A percentile compares a stretch with the other conserved stretches of the same genome.
phyloP scores from a whole-genome alignment of 192 early-diverging fungal genomes.

The Coemansia guatemalensis region DNA sequence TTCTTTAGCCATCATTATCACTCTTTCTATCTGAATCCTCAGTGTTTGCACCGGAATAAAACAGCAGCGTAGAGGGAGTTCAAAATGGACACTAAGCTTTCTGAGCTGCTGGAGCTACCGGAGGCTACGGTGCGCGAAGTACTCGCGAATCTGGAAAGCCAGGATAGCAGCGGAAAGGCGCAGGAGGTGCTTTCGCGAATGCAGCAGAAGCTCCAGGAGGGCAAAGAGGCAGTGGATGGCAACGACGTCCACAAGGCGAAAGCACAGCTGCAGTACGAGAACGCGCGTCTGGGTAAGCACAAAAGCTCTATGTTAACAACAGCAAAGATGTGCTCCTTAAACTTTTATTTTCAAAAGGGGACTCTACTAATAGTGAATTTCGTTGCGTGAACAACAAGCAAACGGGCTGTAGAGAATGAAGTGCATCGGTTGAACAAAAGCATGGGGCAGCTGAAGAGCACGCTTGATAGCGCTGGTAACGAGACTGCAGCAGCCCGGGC shows the following conservation, averaged over 20 bases:
- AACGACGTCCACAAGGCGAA: conserved; percentile 19
- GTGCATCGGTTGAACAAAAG: conserved; percentile 43
- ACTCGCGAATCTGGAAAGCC: conserved; percentile 25
- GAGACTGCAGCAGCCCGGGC: conserved; percentile 6
- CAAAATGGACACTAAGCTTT: conserved; percentile 30
- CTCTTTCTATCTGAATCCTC: background rate
- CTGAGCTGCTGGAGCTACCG: conserved; percentile 31
- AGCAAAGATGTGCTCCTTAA: background rate
- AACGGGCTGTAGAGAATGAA: conserved; percentile 30
- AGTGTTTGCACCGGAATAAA: background rate
- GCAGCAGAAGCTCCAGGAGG: conserved; percentile 19
- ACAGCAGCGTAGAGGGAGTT: background rate
- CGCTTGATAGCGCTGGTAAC: conserved; percentile 19
- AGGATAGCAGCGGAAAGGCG: conserved; percentile 1
- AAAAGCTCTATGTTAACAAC: background rate
- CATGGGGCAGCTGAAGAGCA: conserved; percentile 37
- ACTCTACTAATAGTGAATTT: background rate
- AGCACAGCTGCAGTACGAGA: conserved; percentile 48
- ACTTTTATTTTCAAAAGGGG: background rate
- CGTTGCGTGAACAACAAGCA: background rate
- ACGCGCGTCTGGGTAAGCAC: conserved; percentile 50
- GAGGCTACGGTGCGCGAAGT: conserved; percentile 18
- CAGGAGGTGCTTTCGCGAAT: conserved; percentile 19
- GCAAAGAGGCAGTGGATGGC: conserved; percentile 1
- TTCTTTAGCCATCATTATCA: background rate